A percentile compares a stretch with the other conserved stretches of the same genome.
These are phyloP conservation scores for Fusarium mangiferae DNA, from an alignment of 2,329 filamentous ascomycete genomes.

Conservation along the genomic window DNA sequence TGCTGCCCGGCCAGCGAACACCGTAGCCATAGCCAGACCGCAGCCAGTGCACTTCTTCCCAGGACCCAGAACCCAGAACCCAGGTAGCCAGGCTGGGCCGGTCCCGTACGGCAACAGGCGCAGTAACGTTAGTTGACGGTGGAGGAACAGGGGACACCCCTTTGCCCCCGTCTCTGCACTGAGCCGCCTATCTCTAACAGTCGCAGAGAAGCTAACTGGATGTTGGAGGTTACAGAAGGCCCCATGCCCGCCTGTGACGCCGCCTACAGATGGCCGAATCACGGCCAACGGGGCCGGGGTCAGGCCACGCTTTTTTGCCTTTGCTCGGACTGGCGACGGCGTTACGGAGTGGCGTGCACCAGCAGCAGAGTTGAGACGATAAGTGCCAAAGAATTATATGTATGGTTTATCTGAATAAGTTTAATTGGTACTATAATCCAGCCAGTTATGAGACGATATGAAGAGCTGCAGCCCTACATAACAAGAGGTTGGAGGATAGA, in stretches of 20 bases:
- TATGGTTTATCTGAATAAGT: background rate
- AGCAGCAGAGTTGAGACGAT: slow-evolving; percentile 15
- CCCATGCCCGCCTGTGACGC: slow-evolving; percentile 43
- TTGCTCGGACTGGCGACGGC: slow-evolving; percentile 1
- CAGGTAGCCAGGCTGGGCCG: background rate
- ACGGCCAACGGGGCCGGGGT: slow-evolving; percentile 31
- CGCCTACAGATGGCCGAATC: slow-evolving; percentile 39
- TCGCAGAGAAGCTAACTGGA: slow-evolving; percentile 1
- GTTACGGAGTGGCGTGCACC: slow-evolving; percentile 24
- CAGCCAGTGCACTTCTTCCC: slow-evolving; percentile 25
- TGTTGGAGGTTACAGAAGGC: slow-evolving; percentile 25
- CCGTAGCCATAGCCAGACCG: slow-evolving; percentile 20
- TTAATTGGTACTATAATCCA: background rate
- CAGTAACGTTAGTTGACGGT: slow-evolving; percentile 31
- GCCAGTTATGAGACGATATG: slow-evolving; percentile 3
- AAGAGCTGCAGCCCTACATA: slow-evolving; percentile 25
- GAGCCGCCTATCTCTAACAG: slow-evolving; percentile 29
- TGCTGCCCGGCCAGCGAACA: slow-evolving; percentile 32
- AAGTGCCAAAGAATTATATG: background rate
- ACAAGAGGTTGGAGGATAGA: slow-evolving; percentile 2
- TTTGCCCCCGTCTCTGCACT: slow-evolving; percentile 6
- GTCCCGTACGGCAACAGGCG: slow-evolving; percentile 16
- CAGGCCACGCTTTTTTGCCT: slow-evolving; percentile 14
- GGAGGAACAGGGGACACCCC: slow-evolving; percentile 27
- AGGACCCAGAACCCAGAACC: background rate